Percentiles rank a stretch among this genome's conserved stretches.
Conservation (phyloP, 2,329 filamentous ascomycete species). For the Talaromyces sp. region DNA sequence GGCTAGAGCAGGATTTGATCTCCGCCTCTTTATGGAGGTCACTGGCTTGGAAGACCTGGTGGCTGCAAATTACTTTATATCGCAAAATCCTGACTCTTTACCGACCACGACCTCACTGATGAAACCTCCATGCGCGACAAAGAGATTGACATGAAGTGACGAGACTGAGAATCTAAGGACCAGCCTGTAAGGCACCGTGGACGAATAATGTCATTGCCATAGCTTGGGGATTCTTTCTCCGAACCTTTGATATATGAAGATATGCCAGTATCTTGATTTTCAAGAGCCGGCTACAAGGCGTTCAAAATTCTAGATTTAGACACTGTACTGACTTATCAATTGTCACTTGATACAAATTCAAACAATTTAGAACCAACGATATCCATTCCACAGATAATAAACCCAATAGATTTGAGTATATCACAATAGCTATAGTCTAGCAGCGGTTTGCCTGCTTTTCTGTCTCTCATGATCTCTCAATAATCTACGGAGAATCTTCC, state of each 20-base stretch:
- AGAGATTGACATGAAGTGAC: not conserved
- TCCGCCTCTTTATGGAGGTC: not conserved
- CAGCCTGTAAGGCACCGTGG: not conserved
- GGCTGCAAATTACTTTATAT: not conserved
- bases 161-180: not conserved
- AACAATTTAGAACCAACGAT: not conserved
- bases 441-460: not conserved
- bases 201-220: not conserved
- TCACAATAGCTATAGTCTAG: not conserved
- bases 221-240: too few species aligned
- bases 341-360: not conserved
- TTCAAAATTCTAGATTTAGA: not conserved
- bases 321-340: not conserved
- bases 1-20: not conserved
- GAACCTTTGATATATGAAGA: too few species aligned
- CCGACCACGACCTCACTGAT: not conserved
- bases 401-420: too few species aligned
- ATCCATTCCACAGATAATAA: not conserved
- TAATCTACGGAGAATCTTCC: slow-evolving; percentile 42
- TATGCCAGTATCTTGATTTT: too few species aligned
- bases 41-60: not conserved
- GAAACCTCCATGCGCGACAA: not conserved
- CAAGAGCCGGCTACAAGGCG: too few species aligned
- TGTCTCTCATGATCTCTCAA: slow-evolving; percentile 33
- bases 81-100: not conserved